Conservation (phyloP, 331 rosid genomes). For the Ulmus americana region DNA sequence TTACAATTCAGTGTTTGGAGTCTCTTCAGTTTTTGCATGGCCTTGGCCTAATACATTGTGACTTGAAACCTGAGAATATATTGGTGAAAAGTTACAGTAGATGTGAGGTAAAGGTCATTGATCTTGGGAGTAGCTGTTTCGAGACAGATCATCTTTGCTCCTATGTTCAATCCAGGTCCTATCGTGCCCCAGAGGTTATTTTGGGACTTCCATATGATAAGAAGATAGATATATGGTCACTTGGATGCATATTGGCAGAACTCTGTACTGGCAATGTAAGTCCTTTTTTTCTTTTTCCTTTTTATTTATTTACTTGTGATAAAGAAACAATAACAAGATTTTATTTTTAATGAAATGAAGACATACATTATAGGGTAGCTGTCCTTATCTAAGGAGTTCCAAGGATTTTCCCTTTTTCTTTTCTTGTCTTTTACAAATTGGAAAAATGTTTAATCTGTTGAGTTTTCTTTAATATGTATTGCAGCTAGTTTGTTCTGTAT, state of each 20-base stretch:
- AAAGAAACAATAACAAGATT: background rate
- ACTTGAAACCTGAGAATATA: conserved; percentile 96
- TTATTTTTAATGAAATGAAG: background rate
- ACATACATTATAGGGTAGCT: background rate
- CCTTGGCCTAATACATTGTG: conserved; percentile 94
- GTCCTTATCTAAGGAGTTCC: too few species aligned
- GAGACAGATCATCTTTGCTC: conserved; percentile 99
- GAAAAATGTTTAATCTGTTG: too few species aligned
- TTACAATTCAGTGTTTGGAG: conserved; percentile 92
- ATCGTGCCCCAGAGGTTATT: conserved; percentile 99
- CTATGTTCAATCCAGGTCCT: conserved; percentile 94
- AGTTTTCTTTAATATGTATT: too few species aligned
- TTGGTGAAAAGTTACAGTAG: conserved; percentile 96
- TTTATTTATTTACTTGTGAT: background rate
- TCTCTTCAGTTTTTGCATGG: conserved; percentile 85
- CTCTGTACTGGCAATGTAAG: conserved; percentile 97
- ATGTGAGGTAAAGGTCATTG: conserved; percentile 98
- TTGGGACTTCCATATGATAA: conserved; percentile 91
- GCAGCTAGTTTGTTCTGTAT: too few species aligned
- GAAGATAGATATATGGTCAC: conserved; percentile 98
- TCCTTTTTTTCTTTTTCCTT: background rate
- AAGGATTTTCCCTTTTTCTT: too few species aligned
- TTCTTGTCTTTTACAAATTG: too few species aligned
- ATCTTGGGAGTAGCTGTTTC: conserved; percentile 99
- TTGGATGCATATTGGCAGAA: conserved; percentile 97